phyloP scores from a whole-genome alignment of 176 grass and related monocot species.

The Oryza longistaminata region DNA sequence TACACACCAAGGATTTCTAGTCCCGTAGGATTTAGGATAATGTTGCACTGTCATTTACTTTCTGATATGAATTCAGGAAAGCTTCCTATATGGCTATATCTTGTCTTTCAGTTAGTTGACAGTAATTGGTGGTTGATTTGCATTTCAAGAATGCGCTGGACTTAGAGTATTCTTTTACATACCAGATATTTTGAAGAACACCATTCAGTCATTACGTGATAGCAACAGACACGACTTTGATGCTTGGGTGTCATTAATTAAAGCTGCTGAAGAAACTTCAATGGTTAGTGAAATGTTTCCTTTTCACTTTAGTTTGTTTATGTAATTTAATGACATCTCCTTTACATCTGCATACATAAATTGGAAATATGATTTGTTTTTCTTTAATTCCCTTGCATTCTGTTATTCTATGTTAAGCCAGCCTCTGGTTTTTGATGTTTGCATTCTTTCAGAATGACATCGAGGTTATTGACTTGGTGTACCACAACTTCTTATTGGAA shows the following conservation, averaged over 20 bases:
- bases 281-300: slow-evolving; percentile 52
- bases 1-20: not conserved
- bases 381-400: slow-evolving; percentile 28
- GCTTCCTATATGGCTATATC: not conserved
- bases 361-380: slow-evolving; percentile 2
- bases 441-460: slow-evolving; percentile 67
- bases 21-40: not conserved
- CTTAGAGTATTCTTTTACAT: slow-evolving; percentile 29
- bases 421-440: slow-evolving; percentile 41
- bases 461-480: slow-evolving; percentile 57
- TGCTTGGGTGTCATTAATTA: slow-evolving; percentile 65
- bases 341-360: slow-evolving; percentile 17
- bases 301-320: slow-evolving; percentile 21
- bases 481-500: slow-evolving; percentile 65
- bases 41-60: not conserved
- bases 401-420: slow-evolving; percentile 9
- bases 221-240: slow-evolving; percentile 43
- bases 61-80: not conserved
- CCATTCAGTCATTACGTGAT: slow-evolving; percentile 40
- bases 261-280: slow-evolving; percentile 54
- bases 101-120: not conserved
- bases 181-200: slow-evolving; percentile 57
- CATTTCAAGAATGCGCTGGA: slow-evolving; percentile 13
- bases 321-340: slow-evolving; percentile 5
- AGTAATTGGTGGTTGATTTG: slow-evolving; percentile 12